These are phyloP conservation scores for Euphorbia tirucalli DNA, from an alignment of 345 rosid species.

Conservation along the genomic window DNA sequence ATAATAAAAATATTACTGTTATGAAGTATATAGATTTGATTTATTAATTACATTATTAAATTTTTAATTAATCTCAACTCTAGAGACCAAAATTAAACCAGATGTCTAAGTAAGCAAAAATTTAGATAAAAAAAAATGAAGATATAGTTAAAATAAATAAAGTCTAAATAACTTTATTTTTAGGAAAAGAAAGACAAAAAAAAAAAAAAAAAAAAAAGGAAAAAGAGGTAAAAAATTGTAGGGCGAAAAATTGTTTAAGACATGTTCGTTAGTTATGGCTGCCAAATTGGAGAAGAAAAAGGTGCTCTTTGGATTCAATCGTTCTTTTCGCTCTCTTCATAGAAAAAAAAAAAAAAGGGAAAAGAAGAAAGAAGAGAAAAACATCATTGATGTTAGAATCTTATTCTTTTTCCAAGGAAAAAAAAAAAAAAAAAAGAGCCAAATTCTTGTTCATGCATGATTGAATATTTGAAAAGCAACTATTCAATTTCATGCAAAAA, in stretches of 20 bases:
- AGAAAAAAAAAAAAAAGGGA: slow-evolving; percentile 12
- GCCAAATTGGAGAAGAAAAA: slow-evolving; percentile 18
- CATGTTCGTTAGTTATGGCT: slow-evolving; percentile 13
- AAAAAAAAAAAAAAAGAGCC: not conserved
- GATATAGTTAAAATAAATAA: not conserved
- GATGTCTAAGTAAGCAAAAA: not conserved
- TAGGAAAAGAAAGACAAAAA: not conserved
- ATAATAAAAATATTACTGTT: no score
- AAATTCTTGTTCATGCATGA: not conserved
- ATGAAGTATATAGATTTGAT: no score
- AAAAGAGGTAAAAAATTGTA: not conserved
- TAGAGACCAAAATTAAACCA: no score
- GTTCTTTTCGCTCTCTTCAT: slow-evolving; percentile 32
- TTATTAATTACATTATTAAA: no score
- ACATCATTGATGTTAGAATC: slow-evolving; percentile 2
- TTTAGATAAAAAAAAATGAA: not conserved
- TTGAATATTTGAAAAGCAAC: not conserved
- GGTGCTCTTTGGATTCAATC: slow-evolving; percentile 27
- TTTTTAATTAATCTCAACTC: no score
- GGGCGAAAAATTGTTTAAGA: not conserved
- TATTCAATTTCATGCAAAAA: not conserved
- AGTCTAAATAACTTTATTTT: not conserved
- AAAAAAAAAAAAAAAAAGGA: no score
- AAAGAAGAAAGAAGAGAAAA: not conserved
- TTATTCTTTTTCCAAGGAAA: not conserved